Base-by-base conservation (phyloP, 2,329 filamentous ascomycete species). In the Atkinsonella hypoxylon region DNA sequence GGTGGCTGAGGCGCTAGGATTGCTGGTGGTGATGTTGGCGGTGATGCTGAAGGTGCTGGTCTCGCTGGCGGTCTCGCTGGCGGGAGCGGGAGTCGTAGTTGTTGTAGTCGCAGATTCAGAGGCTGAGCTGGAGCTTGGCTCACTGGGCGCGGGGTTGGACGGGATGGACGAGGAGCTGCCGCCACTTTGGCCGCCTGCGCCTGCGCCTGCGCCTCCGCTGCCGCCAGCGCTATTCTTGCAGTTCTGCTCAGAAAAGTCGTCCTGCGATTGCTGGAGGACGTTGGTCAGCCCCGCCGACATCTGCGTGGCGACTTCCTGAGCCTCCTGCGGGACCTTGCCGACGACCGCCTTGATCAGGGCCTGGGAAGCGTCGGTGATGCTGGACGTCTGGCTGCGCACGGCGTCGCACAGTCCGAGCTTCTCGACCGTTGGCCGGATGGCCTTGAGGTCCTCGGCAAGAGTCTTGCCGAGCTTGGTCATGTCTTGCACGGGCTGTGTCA, bases 261-360 rank as follows among this genome's bases (percentile, higher is more conserved):
- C 52, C 48, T 61, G 55, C 17, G 54, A 51, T 5, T 56, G 52
- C 34, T 47, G 26, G 11, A 64, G 53, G 15, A 55, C 51, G 36
- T 55, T 40, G 30, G 55, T 52, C 36, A 64, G 58, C 40, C 55
- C 50, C 1, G 47, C 50, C 1, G 61, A 56, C 9, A 64, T 53
- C 48, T 59, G 55, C 40, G 51, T 47, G 48, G 62, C 63, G 34
- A 65, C 57, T 10, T 52, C 47, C 51, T 61, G 63, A 12, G 59
- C 58, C 8, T 53, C 58, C 9, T 54, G 39, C 15, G 62, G 62
- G 1, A 64, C 59, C 57, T 64, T 64, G 43, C 40, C 26, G 30
- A 65, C 57, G 34, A 63, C 54, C 22, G 61, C 51, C 20, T 59
- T 52, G 49, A 64, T 64, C n/a, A 65, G 58, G 17, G 46, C 51